Evolutionary conservation across 208 protist genomes (phyloP).

Genomic region (Leishmania guyanensis): DNA sequence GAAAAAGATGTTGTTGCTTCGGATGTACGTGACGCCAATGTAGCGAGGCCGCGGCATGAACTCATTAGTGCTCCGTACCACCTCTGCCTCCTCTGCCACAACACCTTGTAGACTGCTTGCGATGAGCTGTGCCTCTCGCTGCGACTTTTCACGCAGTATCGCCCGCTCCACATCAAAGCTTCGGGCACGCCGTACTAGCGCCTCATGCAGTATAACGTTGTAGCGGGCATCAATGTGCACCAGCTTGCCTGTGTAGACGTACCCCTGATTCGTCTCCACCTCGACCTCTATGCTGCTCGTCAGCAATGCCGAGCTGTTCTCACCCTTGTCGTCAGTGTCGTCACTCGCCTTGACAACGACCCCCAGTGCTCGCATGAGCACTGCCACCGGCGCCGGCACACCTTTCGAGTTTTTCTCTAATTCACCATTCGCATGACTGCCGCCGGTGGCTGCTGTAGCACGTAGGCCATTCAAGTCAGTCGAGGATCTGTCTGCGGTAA

Average conservation of each 20-base stretch:
- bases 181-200: conserved; percentile 58
- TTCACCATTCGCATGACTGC: neutral
- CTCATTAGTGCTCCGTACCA: conserved; percentile 20
- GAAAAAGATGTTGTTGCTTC: conserved; percentile 78
- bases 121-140: conserved; percentile 21
- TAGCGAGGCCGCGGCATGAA: conserved; percentile 53
- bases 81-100: neutral
- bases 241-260: conserved; percentile 76
- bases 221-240: conserved; percentile 68
- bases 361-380: conserved; percentile 30
- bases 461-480: neutral
- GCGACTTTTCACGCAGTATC: conserved; percentile 22
- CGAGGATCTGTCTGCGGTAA: neutral
- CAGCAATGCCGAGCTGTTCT: neutral
- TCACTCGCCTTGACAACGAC: neutral
- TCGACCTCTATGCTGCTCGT: conserved; percentile 50
- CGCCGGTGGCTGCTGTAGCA: neutral
- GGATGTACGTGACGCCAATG: conserved; percentile 67
- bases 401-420: neutral
- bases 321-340: neutral
- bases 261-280: conserved; percentile 86
- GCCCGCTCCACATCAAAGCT: conserved; percentile 65
- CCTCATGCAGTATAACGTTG: conserved; percentile 73
- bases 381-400: conserved; percentile 32
- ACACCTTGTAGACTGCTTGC: conserved; percentile 20